A percentile compares a stretch with the other conserved stretches of the same genome.
These are phyloP conservation scores for Metschnikowia borealis DNA, from an alignment of 805 yeast species.

Conservation along the genomic window DNA sequence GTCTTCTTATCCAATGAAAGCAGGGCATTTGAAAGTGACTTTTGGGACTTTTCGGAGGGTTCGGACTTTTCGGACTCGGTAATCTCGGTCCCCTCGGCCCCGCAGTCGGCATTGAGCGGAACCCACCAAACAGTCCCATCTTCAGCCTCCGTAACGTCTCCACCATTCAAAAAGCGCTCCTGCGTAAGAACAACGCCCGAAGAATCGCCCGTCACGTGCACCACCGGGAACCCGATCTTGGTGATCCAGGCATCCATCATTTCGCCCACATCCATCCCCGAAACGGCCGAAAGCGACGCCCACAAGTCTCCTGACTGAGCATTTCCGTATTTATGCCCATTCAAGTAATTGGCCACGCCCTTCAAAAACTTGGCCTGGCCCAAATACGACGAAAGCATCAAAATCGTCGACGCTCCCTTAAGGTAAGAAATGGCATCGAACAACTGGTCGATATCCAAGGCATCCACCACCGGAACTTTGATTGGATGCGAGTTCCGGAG, in stretches of 20 bases:
- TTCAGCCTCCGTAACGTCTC: slow-evolving; percentile 57
- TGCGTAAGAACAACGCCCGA: slow-evolving; percentile 44
- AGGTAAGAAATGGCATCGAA: slow-evolving; percentile 79
- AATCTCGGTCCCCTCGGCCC: not conserved
- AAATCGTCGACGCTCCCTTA: slow-evolving; percentile 75
- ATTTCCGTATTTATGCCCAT: slow-evolving; percentile 59
- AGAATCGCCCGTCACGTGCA: slow-evolving; percentile 43
- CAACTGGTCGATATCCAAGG: slow-evolving; percentile 75
- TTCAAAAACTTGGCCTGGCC: slow-evolving; percentile 66
- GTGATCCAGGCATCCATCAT: slow-evolving; percentile 72
- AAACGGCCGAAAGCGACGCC: slow-evolving; percentile 58
- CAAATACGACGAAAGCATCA: slow-evolving; percentile 69
- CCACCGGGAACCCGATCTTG: slow-evolving; percentile 68
- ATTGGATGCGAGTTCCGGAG: slow-evolving; percentile 71
- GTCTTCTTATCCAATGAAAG: slow-evolving; percentile 20
- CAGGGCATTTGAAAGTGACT: not conserved
- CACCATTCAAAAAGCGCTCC: slow-evolving; percentile 58
- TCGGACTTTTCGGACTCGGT: not conserved
- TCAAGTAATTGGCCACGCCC: slow-evolving; percentile 70
- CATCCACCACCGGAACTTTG: slow-evolving; percentile 75
- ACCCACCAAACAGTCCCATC: slow-evolving; percentile 58
- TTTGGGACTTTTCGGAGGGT: too few relatives aligned
- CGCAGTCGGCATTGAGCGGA: slow-evolving; percentile 35
- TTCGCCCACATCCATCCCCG: slow-evolving; percentile 55
- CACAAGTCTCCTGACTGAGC: slow-evolving; percentile 74